phyloP scores from a whole-genome alignment of 2,329 filamentous ascomycete species.

The Claviceps fusiformis region DNA sequence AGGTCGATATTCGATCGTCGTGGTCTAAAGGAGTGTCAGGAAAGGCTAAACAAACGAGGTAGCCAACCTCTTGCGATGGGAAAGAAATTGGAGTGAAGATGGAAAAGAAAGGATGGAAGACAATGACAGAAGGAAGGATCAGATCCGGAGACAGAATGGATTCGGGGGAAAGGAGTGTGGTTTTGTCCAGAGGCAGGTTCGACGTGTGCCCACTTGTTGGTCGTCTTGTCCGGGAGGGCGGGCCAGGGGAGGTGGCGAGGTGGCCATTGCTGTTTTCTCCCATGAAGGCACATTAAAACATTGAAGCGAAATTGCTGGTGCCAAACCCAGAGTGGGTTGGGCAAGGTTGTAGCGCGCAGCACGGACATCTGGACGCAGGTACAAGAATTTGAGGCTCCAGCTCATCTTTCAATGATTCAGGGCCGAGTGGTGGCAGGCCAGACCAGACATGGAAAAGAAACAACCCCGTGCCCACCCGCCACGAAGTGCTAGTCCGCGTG shows the following conservation, averaged over 20 bases:
- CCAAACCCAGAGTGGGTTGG: not conserved
- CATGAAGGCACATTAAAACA: not conserved
- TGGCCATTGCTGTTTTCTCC: not conserved
- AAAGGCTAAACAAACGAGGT: constrained; percentile 5
- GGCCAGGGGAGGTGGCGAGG: not conserved
- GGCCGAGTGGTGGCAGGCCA: not conserved
- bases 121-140: not conserved
- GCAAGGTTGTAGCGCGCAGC: not conserved
- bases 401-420: too few relatives aligned
- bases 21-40: constrained; percentile 6
- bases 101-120: not conserved
- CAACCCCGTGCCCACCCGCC: too few relatives aligned
- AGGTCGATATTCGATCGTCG: not conserved
- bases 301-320: constrained; percentile 2
- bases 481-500: too few relatives aligned
- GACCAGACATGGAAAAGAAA: too few relatives aligned
- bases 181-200: not conserved
- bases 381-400: not conserved
- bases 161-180: constrained; percentile 2
- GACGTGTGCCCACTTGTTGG: not conserved
- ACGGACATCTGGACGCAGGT: not conserved
- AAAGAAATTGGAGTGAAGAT: constrained; percentile 1
- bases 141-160: not conserved
- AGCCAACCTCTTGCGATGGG: constrained; percentile 4
- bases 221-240: not conserved